Conservation (phyloP, 495 filamentous ascomycete species). For the Pyrenula aspistea region DNA sequence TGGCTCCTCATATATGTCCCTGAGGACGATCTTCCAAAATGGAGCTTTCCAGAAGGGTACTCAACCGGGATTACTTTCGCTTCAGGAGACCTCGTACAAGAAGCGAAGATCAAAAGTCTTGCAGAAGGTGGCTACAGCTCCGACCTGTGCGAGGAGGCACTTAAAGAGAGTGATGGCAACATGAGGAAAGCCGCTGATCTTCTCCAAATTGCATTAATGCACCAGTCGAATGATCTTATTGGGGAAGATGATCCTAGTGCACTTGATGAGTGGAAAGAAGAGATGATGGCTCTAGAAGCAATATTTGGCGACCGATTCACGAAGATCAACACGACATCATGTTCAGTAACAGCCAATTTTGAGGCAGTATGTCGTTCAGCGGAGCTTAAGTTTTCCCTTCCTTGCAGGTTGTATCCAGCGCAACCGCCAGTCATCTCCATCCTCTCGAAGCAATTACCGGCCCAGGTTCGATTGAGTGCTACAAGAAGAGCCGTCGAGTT, state of each 20-base stretch:
- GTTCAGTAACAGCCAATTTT: conserved; percentile 47
- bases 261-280: conserved; percentile 61
- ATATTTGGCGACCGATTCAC: conserved; percentile 62
- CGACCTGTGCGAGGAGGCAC: conserved; percentile 66
- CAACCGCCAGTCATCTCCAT: conserved; percentile 64
- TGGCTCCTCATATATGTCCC: conserved; percentile 96
- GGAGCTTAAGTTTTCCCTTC: conserved; percentile 37
- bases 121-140: conserved; percentile 68
- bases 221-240: conserved; percentile 4
- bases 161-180: conserved; percentile 54
- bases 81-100: conserved; percentile 62
- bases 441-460: conserved; percentile 53
- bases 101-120: conserved; percentile 72
- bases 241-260: conserved; percentile 6
- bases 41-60: conserved; percentile 86
- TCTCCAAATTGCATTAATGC: conserved; percentile 57
- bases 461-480: conserved; percentile 84
- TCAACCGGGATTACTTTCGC: conserved; percentile 76
- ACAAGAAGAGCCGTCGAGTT: conserved; percentile 64
- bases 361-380: conserved; percentile 20
- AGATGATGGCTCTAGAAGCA: conserved; percentile 65
- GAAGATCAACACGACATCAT: conserved; percentile 42
- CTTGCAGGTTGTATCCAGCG: conserved; percentile 55
- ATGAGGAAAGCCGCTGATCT: conserved; percentile 70
- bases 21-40: conserved; percentile 83